Conservation (phyloP, 225 moss, liverwort and hornwort species). For the Pleurozium schreberi region DNA sequence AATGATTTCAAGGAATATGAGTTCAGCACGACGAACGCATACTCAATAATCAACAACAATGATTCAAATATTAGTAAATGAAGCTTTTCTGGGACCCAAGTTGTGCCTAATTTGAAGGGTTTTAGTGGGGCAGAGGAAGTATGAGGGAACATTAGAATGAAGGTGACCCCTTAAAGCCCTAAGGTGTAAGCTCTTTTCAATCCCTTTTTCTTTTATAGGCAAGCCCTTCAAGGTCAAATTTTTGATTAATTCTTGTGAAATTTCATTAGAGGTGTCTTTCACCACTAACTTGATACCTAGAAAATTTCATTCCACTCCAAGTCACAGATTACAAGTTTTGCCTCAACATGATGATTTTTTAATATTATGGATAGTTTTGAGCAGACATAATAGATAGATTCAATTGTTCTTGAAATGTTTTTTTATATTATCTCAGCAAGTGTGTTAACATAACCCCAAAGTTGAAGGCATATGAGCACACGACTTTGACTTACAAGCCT, state of each 20-base stretch:
- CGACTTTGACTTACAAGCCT: not conserved
- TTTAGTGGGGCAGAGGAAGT: too few relatives aligned
- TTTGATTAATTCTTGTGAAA: not conserved
- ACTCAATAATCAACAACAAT: too few relatives aligned
- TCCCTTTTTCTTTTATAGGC: not conserved
- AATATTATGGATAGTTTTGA: fast-evolving
- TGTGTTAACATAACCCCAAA: not conserved
- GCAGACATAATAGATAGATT: not conserved
- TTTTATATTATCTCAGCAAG: not conserved
- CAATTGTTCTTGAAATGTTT: not conserved
- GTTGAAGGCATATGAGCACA: not conserved
- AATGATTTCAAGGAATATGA: too few relatives aligned
- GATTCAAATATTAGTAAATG: too few relatives aligned
- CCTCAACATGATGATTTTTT: too few relatives aligned
- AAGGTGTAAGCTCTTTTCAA: too few relatives aligned
- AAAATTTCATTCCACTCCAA: not conserved
- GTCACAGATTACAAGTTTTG: not conserved
- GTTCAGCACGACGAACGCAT: too few relatives aligned
- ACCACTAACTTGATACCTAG: not conserved
- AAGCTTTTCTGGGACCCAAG: too few relatives aligned
- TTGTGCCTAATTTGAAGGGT: too few relatives aligned
- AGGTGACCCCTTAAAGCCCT: too few relatives aligned
- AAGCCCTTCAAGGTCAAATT: not conserved
- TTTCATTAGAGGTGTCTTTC: not conserved
- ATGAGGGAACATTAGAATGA: too few relatives aligned